A percentile compares a stretch with the other conserved stretches of the same genome.
Conservation (phyloP, 345 rosid genomes). For the Anastatica hierochuntica region DNA sequence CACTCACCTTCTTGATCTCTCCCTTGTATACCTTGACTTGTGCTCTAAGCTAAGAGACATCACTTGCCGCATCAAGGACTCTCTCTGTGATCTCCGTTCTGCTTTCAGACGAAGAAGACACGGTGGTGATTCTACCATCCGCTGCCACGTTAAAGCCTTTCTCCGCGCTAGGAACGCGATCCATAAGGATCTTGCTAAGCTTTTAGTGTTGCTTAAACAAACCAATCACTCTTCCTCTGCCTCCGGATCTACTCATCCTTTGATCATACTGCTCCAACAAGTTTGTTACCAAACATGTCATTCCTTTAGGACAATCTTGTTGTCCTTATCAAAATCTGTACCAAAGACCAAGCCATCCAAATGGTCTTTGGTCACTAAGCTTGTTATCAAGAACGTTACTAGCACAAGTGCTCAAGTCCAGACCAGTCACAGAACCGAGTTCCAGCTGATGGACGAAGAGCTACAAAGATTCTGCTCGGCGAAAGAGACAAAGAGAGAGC, state of each 20-base stretch:
- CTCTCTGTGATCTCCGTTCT: too few species aligned
- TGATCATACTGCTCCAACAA: slow-evolving; percentile 26
- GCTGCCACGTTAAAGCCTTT: slow-evolving; percentile 24
- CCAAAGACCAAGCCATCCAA: slow-evolving; percentile 25
- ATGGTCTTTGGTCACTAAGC: slow-evolving; percentile 27
- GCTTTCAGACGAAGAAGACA: slow-evolving; percentile 6
- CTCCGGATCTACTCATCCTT: not conserved
- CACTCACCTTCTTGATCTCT: slow-evolving; percentile 25
- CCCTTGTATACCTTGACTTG: slow-evolving; percentile 30
- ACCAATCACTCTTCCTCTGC: not conserved
- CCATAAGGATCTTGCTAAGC: slow-evolving; percentile 15
- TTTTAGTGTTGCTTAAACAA: slow-evolving; percentile 22
- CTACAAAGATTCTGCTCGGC: slow-evolving; percentile 19
- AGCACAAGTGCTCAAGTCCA: not conserved
- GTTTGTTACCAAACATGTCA: slow-evolving; percentile 26
- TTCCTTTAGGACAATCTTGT: slow-evolving; percentile 28
- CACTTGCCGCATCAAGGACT: slow-evolving; percentile 26
- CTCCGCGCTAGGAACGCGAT: slow-evolving; percentile 6
- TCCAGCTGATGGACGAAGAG: slow-evolving; percentile 37
- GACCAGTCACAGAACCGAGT: slow-evolving; percentile 22
- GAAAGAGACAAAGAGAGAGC: slow-evolving; percentile 19
- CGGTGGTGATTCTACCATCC: slow-evolving; percentile 31
- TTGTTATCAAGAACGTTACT: slow-evolving; percentile 15
- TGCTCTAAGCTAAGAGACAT: slow-evolving; percentile 48
- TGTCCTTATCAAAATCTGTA: slow-evolving; percentile 28